Evolutionary conservation across 1,284 basidiomycete genomes (phyloP).

Genomic region (Sphaerobolus stellatus): DNA sequence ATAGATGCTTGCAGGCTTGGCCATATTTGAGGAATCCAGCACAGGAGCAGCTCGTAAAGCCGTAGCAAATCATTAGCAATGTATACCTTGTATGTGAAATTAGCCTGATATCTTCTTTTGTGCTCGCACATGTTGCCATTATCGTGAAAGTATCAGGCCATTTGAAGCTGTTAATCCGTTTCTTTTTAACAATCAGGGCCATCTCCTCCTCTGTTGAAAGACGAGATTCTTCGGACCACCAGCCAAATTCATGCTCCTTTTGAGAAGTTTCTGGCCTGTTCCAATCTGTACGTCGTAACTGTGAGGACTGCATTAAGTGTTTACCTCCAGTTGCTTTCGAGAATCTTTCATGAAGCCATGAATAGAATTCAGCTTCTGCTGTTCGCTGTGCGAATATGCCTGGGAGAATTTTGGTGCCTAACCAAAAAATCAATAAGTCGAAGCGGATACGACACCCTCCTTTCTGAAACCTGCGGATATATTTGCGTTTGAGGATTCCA

Average conservation of each 20-base stretch:
- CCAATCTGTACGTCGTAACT: not conserved
- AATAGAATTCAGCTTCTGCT: not conserved
- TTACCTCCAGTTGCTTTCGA: not conserved
- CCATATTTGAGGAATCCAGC: not conserved
- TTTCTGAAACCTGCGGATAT: slow-evolving; percentile 28
- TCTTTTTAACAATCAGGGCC: not conserved
- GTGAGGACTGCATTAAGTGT: not conserved
- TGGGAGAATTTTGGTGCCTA: slow-evolving; percentile 28
- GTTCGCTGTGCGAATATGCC: slow-evolving; percentile 20
- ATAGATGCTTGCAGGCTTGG: slow-evolving; percentile 13
- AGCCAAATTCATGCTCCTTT: not conserved
- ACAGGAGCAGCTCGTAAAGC: slow-evolving; percentile 5
- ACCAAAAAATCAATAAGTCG: slow-evolving; percentile 29
- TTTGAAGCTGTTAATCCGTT: not conserved
- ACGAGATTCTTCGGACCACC: not conserved
- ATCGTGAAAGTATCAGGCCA: not conserved
- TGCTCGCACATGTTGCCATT: not conserved
- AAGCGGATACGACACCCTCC: slow-evolving; percentile 29
- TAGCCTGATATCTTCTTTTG: not conserved
- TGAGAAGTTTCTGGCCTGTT: not conserved
- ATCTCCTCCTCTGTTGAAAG: not conserved
- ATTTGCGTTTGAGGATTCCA: slow-evolving; percentile 32
- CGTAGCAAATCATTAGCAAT: not conserved
- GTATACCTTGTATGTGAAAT: not conserved
- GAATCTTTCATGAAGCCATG: not conserved